Base-by-base conservation (phyloP, 208 protist species). In the Trypanosoma vivax region DNA sequence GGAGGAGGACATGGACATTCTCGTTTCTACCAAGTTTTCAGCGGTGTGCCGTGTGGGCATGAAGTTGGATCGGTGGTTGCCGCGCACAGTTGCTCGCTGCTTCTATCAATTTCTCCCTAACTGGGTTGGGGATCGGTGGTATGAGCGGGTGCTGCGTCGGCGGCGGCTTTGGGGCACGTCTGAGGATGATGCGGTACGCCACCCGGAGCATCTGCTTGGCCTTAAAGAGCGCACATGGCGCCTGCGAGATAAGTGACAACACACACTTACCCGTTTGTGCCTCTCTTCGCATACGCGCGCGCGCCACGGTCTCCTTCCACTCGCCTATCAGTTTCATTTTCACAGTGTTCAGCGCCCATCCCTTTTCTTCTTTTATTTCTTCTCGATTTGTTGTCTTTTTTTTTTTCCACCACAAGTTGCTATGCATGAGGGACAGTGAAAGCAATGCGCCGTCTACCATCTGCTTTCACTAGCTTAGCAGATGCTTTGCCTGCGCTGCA, bases 31-130 rank as follows among this genome's bases (percentile, higher is more conserved):
- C 0, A 83, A 88, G 50, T 89, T 75, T 59, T 16, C 42, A 2
- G 85, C 85, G 0, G 71, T 88, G 51, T 93, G 80, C 31, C 81
- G 85, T 16, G 65, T 90, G 11, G 79, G 76, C 30, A 90, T 90
- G 81, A 77, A 88, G 41, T 65, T 93, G 9, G 85, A 93, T 46
- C 74, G 85, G 21, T 70, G 51, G 50, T 47, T 77, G 9, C 55
- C 60, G 18, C 73, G 81, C 6, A 42, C 29, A 1, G 10, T 76
- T 21, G 78, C 72, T 30, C n/a, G 59, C 5, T 40, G 56, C 3
- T 10, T 78, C n/a, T 87, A 86, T 57, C 72, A 65, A 27, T 10
- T 29, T 23, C 47, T 86, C 2, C 85, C 85, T 28, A 50, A 49
- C 6, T 25, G 68, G 7, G 7, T 83, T 13, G 85, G 85, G 5